phyloP scores from a whole-genome alignment of 106 monocot genomes.

The Dendrobium nobile region DNA sequence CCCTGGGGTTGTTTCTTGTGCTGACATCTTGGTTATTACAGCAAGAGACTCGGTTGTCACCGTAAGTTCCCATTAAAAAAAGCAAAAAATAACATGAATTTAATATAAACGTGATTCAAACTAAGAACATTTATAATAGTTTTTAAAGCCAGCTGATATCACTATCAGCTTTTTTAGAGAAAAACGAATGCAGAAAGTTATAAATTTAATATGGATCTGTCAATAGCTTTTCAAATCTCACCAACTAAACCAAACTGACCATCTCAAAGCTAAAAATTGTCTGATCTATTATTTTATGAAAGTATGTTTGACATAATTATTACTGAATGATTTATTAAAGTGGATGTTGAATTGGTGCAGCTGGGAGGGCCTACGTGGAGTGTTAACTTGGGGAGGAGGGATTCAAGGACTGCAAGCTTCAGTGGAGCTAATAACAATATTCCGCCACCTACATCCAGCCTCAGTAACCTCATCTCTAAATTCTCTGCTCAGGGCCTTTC shows the following conservation, averaged over 20 bases:
- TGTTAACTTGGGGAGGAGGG: constrained; percentile 72
- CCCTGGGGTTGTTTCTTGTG: constrained; percentile 28
- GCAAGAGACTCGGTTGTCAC: constrained; percentile 26
- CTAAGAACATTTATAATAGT: too few relatives aligned
- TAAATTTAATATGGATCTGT: too few relatives aligned
- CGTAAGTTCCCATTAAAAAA: constrained; percentile 10
- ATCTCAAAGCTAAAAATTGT: too few relatives aligned
- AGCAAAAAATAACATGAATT: too few relatives aligned
- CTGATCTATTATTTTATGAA: too few relatives aligned
- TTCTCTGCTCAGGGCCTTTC: constrained; percentile 68
- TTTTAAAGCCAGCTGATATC: too few relatives aligned
- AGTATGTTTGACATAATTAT: background rate
- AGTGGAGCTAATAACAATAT: constrained; percentile 60
- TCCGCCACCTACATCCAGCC: constrained; percentile 42
- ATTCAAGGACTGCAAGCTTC: constrained; percentile 52
- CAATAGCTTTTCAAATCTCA: too few relatives aligned
- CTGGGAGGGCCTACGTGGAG: constrained; percentile 20
- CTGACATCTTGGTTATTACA: constrained; percentile 34
- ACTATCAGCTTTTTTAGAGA: too few relatives aligned
- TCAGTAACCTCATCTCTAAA: constrained; percentile 58
- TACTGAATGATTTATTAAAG: background rate
- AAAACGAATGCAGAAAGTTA: too few relatives aligned
- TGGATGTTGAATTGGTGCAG: background rate
- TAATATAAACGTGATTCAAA: too few relatives aligned
- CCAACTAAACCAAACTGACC: too few relatives aligned